Percentiles rank a stretch among this genome's conserved stretches.
These are phyloP conservation scores for Porcisia hertigi DNA, from an alignment of 208 protist genomes.

Conservation along the genomic window DNA sequence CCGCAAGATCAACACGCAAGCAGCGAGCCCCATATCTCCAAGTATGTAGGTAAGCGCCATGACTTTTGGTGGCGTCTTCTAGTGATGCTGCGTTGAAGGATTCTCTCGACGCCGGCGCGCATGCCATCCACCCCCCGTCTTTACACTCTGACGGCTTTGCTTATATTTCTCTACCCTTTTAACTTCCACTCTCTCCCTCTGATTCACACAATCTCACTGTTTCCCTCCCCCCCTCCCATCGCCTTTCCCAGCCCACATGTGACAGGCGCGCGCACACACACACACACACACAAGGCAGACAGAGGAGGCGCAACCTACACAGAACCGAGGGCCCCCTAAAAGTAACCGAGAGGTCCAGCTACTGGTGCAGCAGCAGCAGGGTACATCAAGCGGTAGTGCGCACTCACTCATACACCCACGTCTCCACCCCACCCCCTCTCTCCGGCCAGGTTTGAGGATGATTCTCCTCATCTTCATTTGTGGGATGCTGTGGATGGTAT, in stretches of 20 bases:
- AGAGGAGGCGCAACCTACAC: neutral
- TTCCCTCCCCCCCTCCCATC: neutral
- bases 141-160: neutral
- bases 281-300: neutral
- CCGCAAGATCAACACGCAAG: neutral
- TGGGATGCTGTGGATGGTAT: constrained; percentile 50
- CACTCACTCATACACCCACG: constrained; percentile 5
- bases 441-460: constrained; percentile 28
- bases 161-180: no score
- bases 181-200: no score
- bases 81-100: neutral
- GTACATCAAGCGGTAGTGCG: neutral
- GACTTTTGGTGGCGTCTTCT: neutral
- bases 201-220: neutral
- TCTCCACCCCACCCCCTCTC: neutral
- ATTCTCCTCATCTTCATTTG: constrained; percentile 60
- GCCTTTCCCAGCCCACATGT: neutral
- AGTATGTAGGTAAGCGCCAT: neutral
- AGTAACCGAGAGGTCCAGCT: neutral
- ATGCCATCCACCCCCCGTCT: neutral
- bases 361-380: neutral
- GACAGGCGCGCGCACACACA: neutral
- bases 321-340: neutral
- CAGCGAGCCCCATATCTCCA: neutral
- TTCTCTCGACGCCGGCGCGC: neutral